Conservation (phyloP, 2,329 filamentous ascomycete genomes). For the Colletotrichum tamarilloi region DNA sequence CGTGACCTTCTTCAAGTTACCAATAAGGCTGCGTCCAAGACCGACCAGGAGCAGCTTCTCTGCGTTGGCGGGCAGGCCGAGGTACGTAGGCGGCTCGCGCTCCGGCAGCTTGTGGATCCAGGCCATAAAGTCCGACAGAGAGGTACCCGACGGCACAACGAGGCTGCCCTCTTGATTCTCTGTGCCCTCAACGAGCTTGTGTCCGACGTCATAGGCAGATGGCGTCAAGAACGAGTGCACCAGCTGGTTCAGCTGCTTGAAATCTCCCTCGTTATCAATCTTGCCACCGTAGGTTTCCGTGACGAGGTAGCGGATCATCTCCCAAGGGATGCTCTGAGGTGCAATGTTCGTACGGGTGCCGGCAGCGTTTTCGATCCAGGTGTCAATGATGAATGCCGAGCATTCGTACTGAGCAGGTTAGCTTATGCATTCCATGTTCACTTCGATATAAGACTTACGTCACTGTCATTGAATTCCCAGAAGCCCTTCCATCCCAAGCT, state of each 20-base stretch:
- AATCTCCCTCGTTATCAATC: constrained; percentile 92
- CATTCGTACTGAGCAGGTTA: constrained; percentile 82
- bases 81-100: constrained; percentile 93
- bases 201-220: constrained; percentile 89
- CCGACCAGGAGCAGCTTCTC: constrained; percentile 95
- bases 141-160: constrained; percentile 82
- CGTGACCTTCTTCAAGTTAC: constrained; percentile 85
- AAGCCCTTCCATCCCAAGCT: constrained; percentile 97
- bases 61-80: constrained; percentile 93
- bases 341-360: constrained; percentile 92
- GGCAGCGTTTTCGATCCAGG: constrained; percentile 87
- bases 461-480: constrained; percentile 99
- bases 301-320: constrained; percentile 90
- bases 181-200: constrained; percentile 82
- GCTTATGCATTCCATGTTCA: constrained; percentile 36
- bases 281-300: constrained; percentile 98
- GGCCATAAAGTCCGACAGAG: constrained; percentile 84
- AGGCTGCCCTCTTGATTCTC: constrained; percentile 71
- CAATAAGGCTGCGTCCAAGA: constrained; percentile 85
- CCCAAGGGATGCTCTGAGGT: constrained; percentile 94
- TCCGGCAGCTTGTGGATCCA: constrained; percentile 96
- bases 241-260: constrained; percentile 76
- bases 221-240: constrained; percentile 85
- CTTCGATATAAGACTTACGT: constrained; percentile 72
- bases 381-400: constrained; percentile 94